Evolutionary conservation across 257 asterid genomes (phyloP).

Genomic region (Jacaranda mimosifolia): DNA sequence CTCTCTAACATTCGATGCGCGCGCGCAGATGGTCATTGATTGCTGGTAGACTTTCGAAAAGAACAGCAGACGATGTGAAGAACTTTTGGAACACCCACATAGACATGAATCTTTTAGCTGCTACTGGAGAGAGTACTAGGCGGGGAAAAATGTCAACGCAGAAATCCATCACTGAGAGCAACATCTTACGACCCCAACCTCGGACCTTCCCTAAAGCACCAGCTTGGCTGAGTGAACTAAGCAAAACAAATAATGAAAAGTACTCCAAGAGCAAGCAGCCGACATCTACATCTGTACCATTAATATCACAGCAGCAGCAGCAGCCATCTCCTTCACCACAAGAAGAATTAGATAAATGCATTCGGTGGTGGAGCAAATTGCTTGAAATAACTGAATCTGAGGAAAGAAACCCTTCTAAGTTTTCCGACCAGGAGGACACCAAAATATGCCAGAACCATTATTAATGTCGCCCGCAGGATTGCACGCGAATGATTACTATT

Average conservation of each 20-base stretch:
- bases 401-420: no score
- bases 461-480: no score
- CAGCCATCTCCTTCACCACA: neutral
- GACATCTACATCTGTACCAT: neutral
- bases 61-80: conserved; percentile 67
- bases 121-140: neutral
- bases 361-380: conserved; percentile 40
- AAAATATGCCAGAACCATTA: no score
- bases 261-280: neutral
- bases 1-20: no score
- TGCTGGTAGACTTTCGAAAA: conserved; percentile 67
- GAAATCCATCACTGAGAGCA: neutral
- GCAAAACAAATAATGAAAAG: neutral
- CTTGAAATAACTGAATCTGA: conserved; percentile 16
- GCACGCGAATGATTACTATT: no score
- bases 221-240: neutral
- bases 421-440: no score
- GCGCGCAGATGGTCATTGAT: conserved; percentile 66
- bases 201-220: conserved; percentile 33
- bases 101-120: conserved; percentile 33
- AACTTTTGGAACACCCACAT: conserved; percentile 68
- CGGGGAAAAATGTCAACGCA: neutral
- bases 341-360: conserved; percentile 16
- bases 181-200: conserved; percentile 38
- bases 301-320: neutral